Base-by-base conservation (phyloP, 495 filamentous ascomycete species). In the Trichoderma parareesei region DNA sequence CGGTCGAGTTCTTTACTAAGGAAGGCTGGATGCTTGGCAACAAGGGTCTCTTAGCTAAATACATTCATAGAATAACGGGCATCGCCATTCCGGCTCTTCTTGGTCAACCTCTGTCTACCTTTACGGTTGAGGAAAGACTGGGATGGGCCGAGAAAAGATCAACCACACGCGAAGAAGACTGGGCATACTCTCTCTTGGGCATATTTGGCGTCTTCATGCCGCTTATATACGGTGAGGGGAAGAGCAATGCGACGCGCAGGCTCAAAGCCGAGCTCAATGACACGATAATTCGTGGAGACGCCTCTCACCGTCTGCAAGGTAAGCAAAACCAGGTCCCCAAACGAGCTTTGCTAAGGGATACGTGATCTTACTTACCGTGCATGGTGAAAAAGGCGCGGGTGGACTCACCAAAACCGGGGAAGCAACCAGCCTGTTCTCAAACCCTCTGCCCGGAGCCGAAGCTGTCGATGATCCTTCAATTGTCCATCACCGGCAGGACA, bases 171-270 rank as follows among this genome's bases (percentile, higher is more conserved):
- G 63, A 65, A n/a, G 77, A 79, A 67, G 77, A 79, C 62, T 61
- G 65, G 42, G 75, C 75, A 1, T 78, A 78, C 57, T 75, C 68
- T 6, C 68, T 79, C 8, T 48, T 78, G 38, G 76, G 76, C 13
- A 64, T 78, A 0, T 76, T 76, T 55, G 69, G 67, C 27, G 62
- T 78, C 43, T 65, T 70, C 61, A 69, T 78, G 67, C 66, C 71
- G 16, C 67, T 71, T 1, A 20, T 77, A 3, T 79, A 77, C 65
- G 76, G 76, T 41, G 77, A 78, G 60, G 74, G 76, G 3, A 71
- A 66, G 41, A 46, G 72, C 13, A 68, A 69, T 1, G 74, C 75
- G 10, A 76, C 76, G 35, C 42, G 66, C 8, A 68, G 75, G 5
- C 69, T 77, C 2, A 70, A 72, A 41, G 68, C 72, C 9, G 72